phyloP scores from a whole-genome alignment of 805 yeast genomes.

The Yarrowia sp. region DNA sequence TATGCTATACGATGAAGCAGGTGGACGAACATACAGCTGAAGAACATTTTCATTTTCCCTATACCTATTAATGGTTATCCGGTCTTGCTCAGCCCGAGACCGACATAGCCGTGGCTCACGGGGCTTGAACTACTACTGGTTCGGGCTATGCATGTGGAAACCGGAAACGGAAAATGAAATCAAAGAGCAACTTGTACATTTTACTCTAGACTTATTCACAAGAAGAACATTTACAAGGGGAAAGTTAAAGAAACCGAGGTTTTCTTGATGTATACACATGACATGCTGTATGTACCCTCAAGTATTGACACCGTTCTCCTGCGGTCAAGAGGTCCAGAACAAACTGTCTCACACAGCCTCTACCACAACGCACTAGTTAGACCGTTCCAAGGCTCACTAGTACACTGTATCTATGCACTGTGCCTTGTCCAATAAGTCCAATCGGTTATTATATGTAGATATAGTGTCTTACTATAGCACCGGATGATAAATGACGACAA shows the following conservation, averaged over 20 bases:
- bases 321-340: too few relatives aligned
- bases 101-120: neutral
- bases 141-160: neutral
- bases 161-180: neutral
- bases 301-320: too few relatives aligned
- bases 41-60: too few relatives aligned
- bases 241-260: neutral
- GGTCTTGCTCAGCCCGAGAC: conserved; percentile 1
- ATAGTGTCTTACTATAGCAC: neutral
- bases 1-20: neutral
- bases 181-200: too few relatives aligned
- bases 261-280: neutral
- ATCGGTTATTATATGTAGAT: neutral
- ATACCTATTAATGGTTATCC: neutral
- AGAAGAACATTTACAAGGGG: neutral
- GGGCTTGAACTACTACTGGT: neutral
- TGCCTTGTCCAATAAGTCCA: neutral
- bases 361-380: neutral
- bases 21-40: neutral
- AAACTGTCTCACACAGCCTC: neutral
- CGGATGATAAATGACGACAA: neutral
- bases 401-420: neutral
- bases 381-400: neutral
- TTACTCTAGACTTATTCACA: too few relatives aligned
- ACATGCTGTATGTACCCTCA: too few relatives aligned